Evolutionary conservation across 179 eudicot genomes (phyloP), one percentile per base, ranked within the genome.

Genomic region (Beta lomatogona): DNA sequence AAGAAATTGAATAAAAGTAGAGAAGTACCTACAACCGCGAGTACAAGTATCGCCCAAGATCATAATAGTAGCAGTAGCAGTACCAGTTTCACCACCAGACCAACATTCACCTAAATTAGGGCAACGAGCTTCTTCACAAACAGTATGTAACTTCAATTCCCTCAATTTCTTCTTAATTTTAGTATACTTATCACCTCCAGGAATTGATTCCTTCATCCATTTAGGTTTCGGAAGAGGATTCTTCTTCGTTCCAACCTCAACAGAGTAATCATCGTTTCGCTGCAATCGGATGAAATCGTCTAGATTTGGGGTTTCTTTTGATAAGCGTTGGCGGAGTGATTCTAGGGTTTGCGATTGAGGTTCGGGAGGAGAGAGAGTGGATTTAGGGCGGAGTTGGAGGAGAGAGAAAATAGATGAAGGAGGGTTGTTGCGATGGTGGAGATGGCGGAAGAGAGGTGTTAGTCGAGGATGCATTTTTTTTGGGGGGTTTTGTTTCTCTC

Each of bases 81-180:
- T 93, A 55, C 98, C 98, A 2, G 97, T 95, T 55, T 95, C 97
- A 15, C 98, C 98, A 44, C 98, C 98, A n/a, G 97, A 93, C 98
- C 98, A 95, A 74, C 98, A 95, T 74, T 93, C 98, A 1, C 97
- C 98, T 81, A 95, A 85, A 91, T 93, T 95, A 28, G 98, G 98
- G 79, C 97, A 95, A 67, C 86, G 86, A 10, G 98, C 98, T 85
- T 95, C 98, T 83, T 95, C 98, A 66, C 98, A 95, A 52, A 95
- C 98, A 8, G 98, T 95, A 73, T 95, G 97, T 58, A 95, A 88
- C 70, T 93, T 95, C 91, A 92, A 85, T 13, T 93, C 98, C 83
- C 95, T 84, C 88, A 95, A 70, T 69, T 93, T 93, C 87, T 84
- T 90, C 91, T 95, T 95, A 31, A 95, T 95, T 77, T 83, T 91